These are phyloP conservation scores for Thelonectria rubi DNA, from an alignment of 2,329 filamentous ascomycete genomes.

Conservation along the genomic window DNA sequence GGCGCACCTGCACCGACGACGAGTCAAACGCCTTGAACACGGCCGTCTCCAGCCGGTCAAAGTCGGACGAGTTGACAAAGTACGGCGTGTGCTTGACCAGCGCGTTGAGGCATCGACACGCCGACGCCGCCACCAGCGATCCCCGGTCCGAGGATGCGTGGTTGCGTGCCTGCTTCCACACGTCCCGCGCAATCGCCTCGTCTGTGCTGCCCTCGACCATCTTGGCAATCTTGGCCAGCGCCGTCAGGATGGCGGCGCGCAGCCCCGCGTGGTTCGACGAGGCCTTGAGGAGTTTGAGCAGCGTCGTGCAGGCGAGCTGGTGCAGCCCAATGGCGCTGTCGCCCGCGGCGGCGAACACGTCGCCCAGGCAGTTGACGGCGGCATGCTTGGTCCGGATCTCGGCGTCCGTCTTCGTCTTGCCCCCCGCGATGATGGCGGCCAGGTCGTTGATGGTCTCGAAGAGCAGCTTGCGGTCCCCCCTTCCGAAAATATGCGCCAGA, in stretches of 20 bases:
- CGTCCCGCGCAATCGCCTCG: constrained; percentile 83
- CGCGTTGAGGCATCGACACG: constrained; percentile 80
- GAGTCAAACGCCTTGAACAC: constrained; percentile 91
- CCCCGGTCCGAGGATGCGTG: constrained; percentile 84
- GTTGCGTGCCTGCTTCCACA: constrained; percentile 90
- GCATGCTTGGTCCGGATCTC: constrained; percentile 86
- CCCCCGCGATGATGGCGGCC: constrained; percentile 73
- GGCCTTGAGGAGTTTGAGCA: constrained; percentile 82
- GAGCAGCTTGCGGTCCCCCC: constrained; percentile 88
- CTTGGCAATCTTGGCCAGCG: constrained; percentile 77
- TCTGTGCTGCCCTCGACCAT: constrained; percentile 83
- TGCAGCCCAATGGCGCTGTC: constrained; percentile 91
- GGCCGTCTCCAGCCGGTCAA: constrained; percentile 84
- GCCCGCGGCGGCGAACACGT: constrained; percentile 90
- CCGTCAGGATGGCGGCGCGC: constrained; percentile 78
- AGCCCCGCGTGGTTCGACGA: constrained; percentile 83
- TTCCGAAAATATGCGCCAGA: constrained; percentile 81
- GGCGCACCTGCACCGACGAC: constrained; percentile 75
- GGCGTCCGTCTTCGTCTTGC: constrained; percentile 78
- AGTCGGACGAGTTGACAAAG: constrained; percentile 89
- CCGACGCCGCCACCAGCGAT: constrained; percentile 78
- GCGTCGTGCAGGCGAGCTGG: constrained; percentile 73
- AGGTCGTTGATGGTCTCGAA: constrained; percentile 96
- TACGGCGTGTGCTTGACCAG: constrained; percentile 77
- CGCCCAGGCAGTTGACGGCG: constrained; percentile 84